These are phyloP conservation scores for Monilinia polystroma DNA, from an alignment of 2,329 filamentous ascomycete genomes.

Conservation along the genomic window DNA sequence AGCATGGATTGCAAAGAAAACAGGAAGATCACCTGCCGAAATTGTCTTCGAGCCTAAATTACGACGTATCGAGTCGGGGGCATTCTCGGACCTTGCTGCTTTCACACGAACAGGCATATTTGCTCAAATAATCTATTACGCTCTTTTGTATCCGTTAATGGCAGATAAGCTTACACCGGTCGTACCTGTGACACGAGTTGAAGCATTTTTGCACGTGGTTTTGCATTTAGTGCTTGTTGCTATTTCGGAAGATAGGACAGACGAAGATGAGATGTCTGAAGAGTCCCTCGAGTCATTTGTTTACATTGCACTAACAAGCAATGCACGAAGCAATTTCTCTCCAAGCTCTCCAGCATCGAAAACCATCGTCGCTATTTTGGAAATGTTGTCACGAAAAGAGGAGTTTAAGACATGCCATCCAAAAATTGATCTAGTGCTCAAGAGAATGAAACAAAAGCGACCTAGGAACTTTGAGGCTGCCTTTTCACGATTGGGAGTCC, in stretches of 20 bases:
- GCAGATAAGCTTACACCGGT: constrained; percentile 66
- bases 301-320: constrained; percentile 64
- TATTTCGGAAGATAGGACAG: constrained; percentile 73
- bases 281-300: constrained; percentile 66
- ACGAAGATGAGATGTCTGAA: constrained; percentile 51
- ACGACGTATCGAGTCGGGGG: constrained; percentile 70
- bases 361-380: constrained; percentile 64
- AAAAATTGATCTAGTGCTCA: constrained; percentile 80
- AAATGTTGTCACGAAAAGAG: constrained; percentile 63
- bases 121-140: constrained; percentile 85
- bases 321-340: constrained; percentile 61
- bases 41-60: constrained; percentile 90
- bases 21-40: constrained; percentile 74
- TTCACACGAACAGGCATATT: constrained; percentile 87
- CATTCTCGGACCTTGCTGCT: constrained; percentile 71
- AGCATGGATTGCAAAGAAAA: constrained; percentile 82
- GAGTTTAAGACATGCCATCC: constrained; percentile 80
- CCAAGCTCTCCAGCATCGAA: constrained; percentile 54
- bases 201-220: constrained; percentile 88
- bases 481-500: constrained; percentile 61
- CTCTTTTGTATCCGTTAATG: constrained; percentile 75
- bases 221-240: constrained; percentile 85
- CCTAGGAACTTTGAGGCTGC: constrained; percentile 70
- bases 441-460: constrained; percentile 79
- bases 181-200: constrained; percentile 78